Evolutionary conservation across 169 alveolate species (phyloP), one percentile per base, ranked within the genome.

Genomic region (Plasmodium knowlesi): DNA sequence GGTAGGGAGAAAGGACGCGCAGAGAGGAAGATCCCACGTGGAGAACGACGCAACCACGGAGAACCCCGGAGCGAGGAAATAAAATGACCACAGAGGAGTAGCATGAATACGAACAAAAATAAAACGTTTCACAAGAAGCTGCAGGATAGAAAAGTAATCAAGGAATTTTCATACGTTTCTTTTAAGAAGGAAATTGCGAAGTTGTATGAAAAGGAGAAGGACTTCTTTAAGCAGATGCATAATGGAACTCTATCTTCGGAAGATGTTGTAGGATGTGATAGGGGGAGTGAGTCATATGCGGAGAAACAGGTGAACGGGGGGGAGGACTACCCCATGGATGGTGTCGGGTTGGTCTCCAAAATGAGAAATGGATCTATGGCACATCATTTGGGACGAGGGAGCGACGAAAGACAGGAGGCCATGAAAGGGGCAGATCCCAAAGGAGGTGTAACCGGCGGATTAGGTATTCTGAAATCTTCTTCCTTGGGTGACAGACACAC

Each of bases 191-290:
- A 89, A 61, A 89, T 89, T 22, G 90, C 89, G 1, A 54, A 54
- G 16, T n/a, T 89, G 10, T 89, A 89, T n/a, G 83, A 57, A 32
- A 79, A 79, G 53, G 92, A 95, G 86, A 39, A 95, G 86, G 43
- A 91, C 19, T 83, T 94, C 83, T 83, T 95, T 46, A 46, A 28
- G 80, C 50, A 50, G 25, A 85, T 22, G 6, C 86, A 85, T 34
- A 30, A 53, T 74, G 81, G 82, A 12, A 30, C 28, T 22, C 14
- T 16, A 54, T 22, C 67, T 19, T 16, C 79, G 12, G 67, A 82
- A 22, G 30, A 22, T 22, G 39, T 82, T 2, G 22, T 39, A 46
- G 34, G 54, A 53, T 30, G 28, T n/a, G 30, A 82, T n/a, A 1
- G 37, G 37, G n/a, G 0, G 1, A 22, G n/a, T 1, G 76, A 28